Evolutionary conservation across 2,329 filamentous ascomycete genomes (phyloP), one percentile per base, ranked within the genome.

Genomic region (Monilinia laxa): DNA sequence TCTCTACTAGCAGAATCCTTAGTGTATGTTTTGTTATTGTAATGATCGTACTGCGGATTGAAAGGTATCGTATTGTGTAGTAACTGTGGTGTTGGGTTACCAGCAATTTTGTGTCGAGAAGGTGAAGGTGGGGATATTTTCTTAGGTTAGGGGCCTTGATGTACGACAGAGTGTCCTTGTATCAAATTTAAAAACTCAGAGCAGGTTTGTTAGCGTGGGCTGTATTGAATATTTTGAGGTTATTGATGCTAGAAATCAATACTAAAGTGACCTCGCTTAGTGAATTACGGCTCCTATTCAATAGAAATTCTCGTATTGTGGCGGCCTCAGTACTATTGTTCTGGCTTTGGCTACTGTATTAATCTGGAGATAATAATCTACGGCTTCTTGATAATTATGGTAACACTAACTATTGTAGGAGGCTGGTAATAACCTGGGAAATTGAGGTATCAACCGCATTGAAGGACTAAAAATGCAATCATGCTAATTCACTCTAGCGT

Each of bases 171-270:
- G 14, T 25, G 2, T 5, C 20, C 45, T n/a, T 20, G 23, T 51
- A 62, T 38, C 5, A 62, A 38, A 20, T 1, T 52, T 14, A 45
- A 51, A 51, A 40, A 20, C 2, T 62, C 45, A 20, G 3, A 25
- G 38, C 20, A 5, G 45, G 18, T 20, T 42, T 25, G 49, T 38
- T 14, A 62, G 31, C 28, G 20, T 4, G 4, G 16, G 9, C 4
- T 1, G 5, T 25, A 62, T 62, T 62, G 28, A 52, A 25, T 51
- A 3, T 59, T 51, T 51, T 62, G 58, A 62, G 58, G 58, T n/a
- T 51, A 38, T 51, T 51, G 31, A 38, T 4, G 51, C 31, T 62
- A 14, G 23, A 47, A 23, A 16, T 10, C 16, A 35, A 23, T 1
- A 35, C 7, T 12, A 42, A 42, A 42, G 12, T 42, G 40, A 18